Base-by-base conservation (phyloP, 2,329 filamentous ascomycete genomes). In the Fusarium scirpi region DNA sequence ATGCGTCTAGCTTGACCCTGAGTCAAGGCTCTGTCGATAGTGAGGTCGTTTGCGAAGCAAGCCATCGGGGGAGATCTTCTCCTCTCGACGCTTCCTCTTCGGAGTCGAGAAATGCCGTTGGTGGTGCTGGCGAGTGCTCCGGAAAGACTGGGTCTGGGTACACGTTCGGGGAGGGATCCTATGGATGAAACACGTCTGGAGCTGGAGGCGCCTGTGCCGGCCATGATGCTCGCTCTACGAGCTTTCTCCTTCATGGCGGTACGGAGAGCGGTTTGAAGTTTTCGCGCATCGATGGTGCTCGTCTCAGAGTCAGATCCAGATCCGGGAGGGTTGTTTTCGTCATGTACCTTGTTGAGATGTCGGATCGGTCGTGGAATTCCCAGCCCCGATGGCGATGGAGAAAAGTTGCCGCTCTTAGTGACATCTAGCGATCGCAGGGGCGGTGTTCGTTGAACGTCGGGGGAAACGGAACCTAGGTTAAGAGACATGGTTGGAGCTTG, bases 1-100 rank as follows among this genome's bases (percentile, higher is more conserved):
- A 89, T 89, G 47, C 87, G 82, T 55, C 87, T 79, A 24, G 86
- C 87, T 73, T 89, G 87, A 4, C 86, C 86, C 3, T 84, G 79
- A 13, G 86, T 88, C 67, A 89, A 81, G 6, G 79, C 76, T 63
- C 80, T 78, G 25, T 82, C 78, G 18, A 75, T 65, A 53, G 76
- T 79, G 58, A 71, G 72, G 24, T 85, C 82, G 4, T 81, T 79
- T 3, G 86, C 83, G 38, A 85, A 85, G 77, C 85, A 88, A 34
- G 81, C 76, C 71, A 89, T 82, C 16, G 87, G 86, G 15, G 86
- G 86, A 65, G 85, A 87, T 54, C 83, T 80, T 38, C 85, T 82
- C 49, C 85, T 80, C 76, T 88, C 86, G 4, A 82, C 76, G 64
- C 85, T 86, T 64, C 82, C 82, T 41, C 86, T 81, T 43, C 86